A percentile compares a stretch with the other conserved stretches of the same genome.
Conservation (phyloP, 2,329 filamentous ascomycete genomes). For the Fusarium citri region DNA sequence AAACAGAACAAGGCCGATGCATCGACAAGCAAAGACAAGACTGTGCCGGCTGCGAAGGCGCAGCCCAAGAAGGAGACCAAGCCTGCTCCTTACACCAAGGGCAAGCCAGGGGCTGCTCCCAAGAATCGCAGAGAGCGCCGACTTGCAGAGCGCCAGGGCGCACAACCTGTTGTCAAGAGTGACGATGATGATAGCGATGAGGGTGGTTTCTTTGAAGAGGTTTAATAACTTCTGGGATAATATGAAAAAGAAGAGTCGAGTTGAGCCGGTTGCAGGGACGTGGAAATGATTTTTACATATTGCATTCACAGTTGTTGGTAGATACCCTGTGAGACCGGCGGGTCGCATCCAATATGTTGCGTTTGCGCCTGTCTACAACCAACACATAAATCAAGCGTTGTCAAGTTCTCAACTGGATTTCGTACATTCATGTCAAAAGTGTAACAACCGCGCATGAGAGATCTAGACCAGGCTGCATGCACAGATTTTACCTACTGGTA, state of each 20-base stretch:
- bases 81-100: slow-evolving; percentile 28
- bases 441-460: neutral
- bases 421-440: neutral
- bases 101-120: slow-evolving; percentile 43
- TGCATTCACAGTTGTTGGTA: slow-evolving; percentile 33
- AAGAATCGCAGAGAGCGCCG: slow-evolving; percentile 54
- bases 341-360: slow-evolving; percentile 18
- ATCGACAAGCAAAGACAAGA: slow-evolving; percentile 36
- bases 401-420: slow-evolving; percentile 7
- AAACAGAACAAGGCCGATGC: slow-evolving; percentile 32
- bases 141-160: slow-evolving; percentile 51
- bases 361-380: slow-evolving; percentile 24
- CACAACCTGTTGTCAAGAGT: slow-evolving; percentile 49
- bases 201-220: slow-evolving; percentile 68
- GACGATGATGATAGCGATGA: slow-evolving; percentile 64
- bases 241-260: slow-evolving; percentile 1
- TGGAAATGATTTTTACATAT: slow-evolving; percentile 23
- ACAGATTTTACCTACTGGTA: neutral
- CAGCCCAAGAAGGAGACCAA: slow-evolving; percentile 40
- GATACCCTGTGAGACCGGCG: slow-evolving; percentile 32
- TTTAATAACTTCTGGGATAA: neutral
- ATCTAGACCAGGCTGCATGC: neutral
- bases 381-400: slow-evolving; percentile 25
- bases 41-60: slow-evolving; percentile 22
- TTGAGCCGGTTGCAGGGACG: neutral